Conservation (phyloP, 2,329 filamentous ascomycete genomes). For the Lachnellula suecica region DNA sequence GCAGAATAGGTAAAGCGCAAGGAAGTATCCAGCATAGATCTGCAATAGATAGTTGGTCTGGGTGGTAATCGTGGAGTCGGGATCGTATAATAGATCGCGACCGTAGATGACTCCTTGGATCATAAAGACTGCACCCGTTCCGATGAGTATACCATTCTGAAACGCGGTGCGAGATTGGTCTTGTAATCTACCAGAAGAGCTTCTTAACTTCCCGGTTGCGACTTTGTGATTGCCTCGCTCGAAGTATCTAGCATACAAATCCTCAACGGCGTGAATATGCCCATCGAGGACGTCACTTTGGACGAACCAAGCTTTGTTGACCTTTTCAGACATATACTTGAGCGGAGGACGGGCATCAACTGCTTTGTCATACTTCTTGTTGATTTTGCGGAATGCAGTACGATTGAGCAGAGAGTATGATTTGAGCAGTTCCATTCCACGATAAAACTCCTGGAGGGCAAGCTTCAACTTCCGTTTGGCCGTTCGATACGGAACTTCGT, state of each 20-base stretch:
- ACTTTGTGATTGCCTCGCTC: slow-evolving; percentile 92
- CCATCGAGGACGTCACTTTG: slow-evolving; percentile 81
- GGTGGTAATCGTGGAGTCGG: slow-evolving; percentile 46
- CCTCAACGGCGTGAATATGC: slow-evolving; percentile 79
- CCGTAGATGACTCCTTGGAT: slow-evolving; percentile 66
- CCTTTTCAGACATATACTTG: slow-evolving; percentile 86
- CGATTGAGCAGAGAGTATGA: slow-evolving; percentile 87
- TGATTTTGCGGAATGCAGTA: slow-evolving; percentile 94
- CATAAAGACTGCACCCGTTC: slow-evolving; percentile 64
- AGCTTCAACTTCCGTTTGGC: slow-evolving; percentile 91
- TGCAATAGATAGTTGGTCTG: slow-evolving; percentile 74
- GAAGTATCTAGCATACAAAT: slow-evolving; percentile 92
- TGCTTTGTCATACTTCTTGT: slow-evolving; percentile 97
- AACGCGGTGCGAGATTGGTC: slow-evolving; percentile 60
- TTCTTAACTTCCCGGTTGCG: slow-evolving; percentile 81
- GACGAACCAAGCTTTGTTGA: slow-evolving; percentile 89
- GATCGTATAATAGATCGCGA: slow-evolving; percentile 47
- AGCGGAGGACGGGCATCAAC: slow-evolving; percentile 74
- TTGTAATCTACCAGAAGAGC: slow-evolving; percentile 58
- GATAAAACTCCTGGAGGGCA: slow-evolving; percentile 90
- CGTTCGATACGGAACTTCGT: slow-evolving; percentile 77
- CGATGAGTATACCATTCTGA: slow-evolving; percentile 64
- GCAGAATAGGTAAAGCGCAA: slow-evolving; percentile 75
- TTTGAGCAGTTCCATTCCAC: slow-evolving; percentile 86
- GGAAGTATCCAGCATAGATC: slow-evolving; percentile 90